phyloP scores from a whole-genome alignment of 208 protist genomes.

The Naegleria fowleri region DNA sequence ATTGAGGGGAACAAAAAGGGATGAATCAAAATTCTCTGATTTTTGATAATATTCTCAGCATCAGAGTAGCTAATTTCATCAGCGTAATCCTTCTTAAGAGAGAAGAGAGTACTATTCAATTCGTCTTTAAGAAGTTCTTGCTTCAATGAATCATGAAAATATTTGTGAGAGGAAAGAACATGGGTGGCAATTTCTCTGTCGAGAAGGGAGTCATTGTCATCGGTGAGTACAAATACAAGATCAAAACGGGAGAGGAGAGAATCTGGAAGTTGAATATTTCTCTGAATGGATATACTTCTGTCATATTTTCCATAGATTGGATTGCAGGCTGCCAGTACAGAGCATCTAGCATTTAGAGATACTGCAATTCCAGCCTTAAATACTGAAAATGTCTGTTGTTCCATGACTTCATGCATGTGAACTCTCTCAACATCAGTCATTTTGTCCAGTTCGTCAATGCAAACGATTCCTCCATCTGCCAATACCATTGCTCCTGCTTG shows the following conservation, averaged over 20 bases:
- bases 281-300: slow-evolving; percentile 65
- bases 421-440: slow-evolving; percentile 93
- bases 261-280: slow-evolving; percentile 95
- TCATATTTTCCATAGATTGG: slow-evolving; percentile 93
- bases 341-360: slow-evolving; percentile 94
- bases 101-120: slow-evolving; percentile 38
- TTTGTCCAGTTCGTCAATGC: slow-evolving; percentile 99
- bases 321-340: slow-evolving; percentile 97
- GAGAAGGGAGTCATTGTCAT: slow-evolving; percentile 66
- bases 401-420: slow-evolving; percentile 95
- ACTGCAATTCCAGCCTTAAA: slow-evolving; percentile 98
- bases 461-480: slow-evolving; percentile 96
- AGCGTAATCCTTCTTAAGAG: not conserved
- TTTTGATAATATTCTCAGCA: not conserved
- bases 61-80: not conserved
- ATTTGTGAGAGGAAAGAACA: slow-evolving; percentile 84
- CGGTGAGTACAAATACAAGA: slow-evolving; percentile 77
- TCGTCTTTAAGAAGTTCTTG: slow-evolving; percentile 22
- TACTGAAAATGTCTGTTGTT: slow-evolving; percentile 97
- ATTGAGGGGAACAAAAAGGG: slow-evolving; percentile 68
- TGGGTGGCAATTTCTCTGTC: slow-evolving; percentile 88
- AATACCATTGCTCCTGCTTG: slow-evolving; percentile 95
- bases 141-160: slow-evolving; percentile 53
- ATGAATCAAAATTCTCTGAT: slow-evolving; percentile 38
- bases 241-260: slow-evolving; percentile 96